These are phyloP conservation scores for Colletotrichum lupini DNA, from an alignment of 2,329 filamentous ascomycete species.

Conservation along the genomic window DNA sequence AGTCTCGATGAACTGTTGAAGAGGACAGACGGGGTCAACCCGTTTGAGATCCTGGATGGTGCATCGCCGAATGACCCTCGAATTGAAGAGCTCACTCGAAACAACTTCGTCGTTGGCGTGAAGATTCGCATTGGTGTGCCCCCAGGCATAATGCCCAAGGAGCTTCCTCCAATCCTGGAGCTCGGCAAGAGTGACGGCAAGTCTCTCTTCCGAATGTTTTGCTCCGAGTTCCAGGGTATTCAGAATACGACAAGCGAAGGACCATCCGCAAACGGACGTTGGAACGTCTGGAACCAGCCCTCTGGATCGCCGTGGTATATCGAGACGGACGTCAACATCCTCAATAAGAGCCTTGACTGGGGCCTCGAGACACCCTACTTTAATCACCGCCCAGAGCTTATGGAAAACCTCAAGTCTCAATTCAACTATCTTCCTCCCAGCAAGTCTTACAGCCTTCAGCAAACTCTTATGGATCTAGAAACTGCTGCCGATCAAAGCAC, in stretches of 20 bases:
- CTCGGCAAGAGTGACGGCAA: neutral
- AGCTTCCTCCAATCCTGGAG: neutral
- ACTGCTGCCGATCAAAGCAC: neutral
- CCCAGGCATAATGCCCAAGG: neutral
- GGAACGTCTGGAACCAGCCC: neutral
- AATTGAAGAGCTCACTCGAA: neutral
- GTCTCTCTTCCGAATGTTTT: neutral
- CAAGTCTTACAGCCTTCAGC: neutral
- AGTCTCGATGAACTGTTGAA: neutral
- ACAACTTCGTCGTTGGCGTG: neutral
- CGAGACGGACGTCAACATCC: neutral
- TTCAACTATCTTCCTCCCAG: neutral
- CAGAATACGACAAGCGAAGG: neutral
- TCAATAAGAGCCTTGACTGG: neutral
- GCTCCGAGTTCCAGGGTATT: neutral
- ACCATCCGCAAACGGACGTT: neutral
- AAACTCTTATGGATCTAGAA: neutral
- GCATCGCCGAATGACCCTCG: neutral
- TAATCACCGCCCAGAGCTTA: neutral
- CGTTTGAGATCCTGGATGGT: neutral
- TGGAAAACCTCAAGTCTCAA: neutral
- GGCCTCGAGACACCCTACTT: neutral
- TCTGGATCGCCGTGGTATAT: neutral
- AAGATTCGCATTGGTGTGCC: neutral
- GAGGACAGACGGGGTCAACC: neutral